These are phyloP conservation scores for Pseudogymnoascus sp. DNA, from an alignment of 2,329 filamentous ascomycete species.

Conservation along the genomic window DNA sequence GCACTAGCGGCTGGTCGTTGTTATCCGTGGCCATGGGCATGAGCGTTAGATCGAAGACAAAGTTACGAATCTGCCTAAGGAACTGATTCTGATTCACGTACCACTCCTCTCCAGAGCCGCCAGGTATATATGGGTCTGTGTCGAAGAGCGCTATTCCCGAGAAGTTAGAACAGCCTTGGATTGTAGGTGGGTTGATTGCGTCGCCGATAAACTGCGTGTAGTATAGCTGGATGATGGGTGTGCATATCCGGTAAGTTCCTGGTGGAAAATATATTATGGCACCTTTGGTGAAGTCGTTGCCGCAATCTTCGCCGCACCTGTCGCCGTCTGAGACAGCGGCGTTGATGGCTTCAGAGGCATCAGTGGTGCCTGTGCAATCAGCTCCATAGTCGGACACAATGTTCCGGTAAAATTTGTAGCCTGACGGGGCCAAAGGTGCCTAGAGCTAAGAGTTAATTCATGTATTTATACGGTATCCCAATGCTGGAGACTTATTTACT, in stretches of 20 bases:
- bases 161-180: slow-evolving; percentile 67
- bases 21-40: slow-evolving; percentile 18
- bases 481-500: no score
- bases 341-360: no score
- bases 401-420: no score
- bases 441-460: no score
- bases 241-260: slow-evolving; percentile 47
- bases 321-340: no score
- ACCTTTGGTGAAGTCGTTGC: slow-evolving; percentile 68
- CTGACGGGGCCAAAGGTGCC: no score
- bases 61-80: slow-evolving; percentile 54
- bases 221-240: slow-evolving; percentile 35
- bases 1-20: no score
- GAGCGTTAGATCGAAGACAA: slow-evolving; percentile 48
- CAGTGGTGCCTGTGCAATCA: slow-evolving; percentile 32
- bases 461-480: no score
- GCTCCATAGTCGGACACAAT: slow-evolving; percentile 23
- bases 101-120: slow-evolving; percentile 31
- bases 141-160: slow-evolving; percentile 81
- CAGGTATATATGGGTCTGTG: slow-evolving; percentile 68
- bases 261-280: slow-evolving; percentile 24
- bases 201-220: slow-evolving; percentile 11
- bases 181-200: slow-evolving; percentile 46
- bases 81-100: slow-evolving; percentile 64
- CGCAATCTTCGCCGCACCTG: slow-evolving; percentile 73